Conservation (phyloP, 2,329 filamentous ascomycete species). For the Fusarium phyllophilum region DNA sequence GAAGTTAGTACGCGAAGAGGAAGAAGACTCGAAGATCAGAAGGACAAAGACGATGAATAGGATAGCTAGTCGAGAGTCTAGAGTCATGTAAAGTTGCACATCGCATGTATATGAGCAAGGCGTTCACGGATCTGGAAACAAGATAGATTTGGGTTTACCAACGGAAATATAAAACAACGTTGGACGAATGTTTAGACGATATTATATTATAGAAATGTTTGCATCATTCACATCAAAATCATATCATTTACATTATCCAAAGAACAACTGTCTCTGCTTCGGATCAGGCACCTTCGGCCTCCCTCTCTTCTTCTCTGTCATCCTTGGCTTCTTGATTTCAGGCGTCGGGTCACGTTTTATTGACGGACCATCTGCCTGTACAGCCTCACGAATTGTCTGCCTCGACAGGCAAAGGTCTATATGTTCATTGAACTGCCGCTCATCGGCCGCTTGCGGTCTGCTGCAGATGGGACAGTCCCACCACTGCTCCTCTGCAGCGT, state of each 20-base stretch:
- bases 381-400: conserved; percentile 84
- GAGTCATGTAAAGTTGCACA: conserved; percentile 9
- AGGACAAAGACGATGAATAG: conserved; percentile 43
- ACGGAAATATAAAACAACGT: conserved; percentile 3
- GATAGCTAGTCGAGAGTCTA: conserved; percentile 41
- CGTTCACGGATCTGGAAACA: conserved; percentile 23
- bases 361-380: conserved; percentile 63
- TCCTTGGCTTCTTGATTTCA: conserved; percentile 51
- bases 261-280: conserved; percentile 63
- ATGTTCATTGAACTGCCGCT: conserved; percentile 86
- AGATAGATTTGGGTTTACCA: conserved; percentile 6
- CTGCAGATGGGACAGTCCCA: conserved; percentile 93
- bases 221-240: conserved; percentile 5
- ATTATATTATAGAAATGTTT: conserved; percentile 9
- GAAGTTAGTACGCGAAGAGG: conserved; percentile 45
- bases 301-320: conserved; percentile 53
- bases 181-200: conserved; percentile 1
- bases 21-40: conserved; percentile 45
- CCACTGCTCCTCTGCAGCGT: conserved; percentile 57
- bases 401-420: conserved; percentile 91
- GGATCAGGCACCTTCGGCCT: conserved; percentile 52
- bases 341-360: conserved; percentile 47
- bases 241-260: conserved; percentile 50
- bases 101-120: conserved; percentile 11
- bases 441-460: conserved; percentile 78